These are phyloP conservation scores for Kwoniella sp. DNA, from an alignment of 768 basidiomycete species.

Conservation along the genomic window DNA sequence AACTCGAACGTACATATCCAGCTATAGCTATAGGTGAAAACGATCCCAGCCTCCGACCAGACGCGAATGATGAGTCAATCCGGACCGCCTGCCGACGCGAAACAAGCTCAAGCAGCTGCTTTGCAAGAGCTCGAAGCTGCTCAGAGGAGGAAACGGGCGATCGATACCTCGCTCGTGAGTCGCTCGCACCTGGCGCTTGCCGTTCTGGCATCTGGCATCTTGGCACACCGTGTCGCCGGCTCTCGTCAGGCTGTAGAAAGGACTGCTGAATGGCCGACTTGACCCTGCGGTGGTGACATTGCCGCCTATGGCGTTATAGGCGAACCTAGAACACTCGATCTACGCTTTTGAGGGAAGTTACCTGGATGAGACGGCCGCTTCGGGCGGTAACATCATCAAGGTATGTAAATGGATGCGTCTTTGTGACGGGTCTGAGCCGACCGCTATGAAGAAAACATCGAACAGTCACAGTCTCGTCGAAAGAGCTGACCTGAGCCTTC, in stretches of 20 bases:
- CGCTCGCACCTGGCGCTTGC: background rate
- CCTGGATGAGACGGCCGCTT: constrained; percentile 54
- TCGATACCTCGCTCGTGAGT: constrained; percentile 39
- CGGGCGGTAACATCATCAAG: constrained; percentile 59
- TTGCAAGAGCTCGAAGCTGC: constrained; percentile 48
- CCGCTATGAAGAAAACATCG: too few species aligned
- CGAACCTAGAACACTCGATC: constrained; percentile 56
- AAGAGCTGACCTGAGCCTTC: background rate
- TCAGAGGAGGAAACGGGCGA: constrained; percentile 39
- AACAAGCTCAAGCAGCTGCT: constrained; percentile 51
- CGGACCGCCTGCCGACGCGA: constrained; percentile 52
- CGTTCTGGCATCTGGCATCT: background rate
- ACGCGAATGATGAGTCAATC: constrained; percentile 43
- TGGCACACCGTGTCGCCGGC: too few species aligned
- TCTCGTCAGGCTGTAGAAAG: too few species aligned
- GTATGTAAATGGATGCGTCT: constrained; percentile 32
- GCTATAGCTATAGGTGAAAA: too few species aligned
- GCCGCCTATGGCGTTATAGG: constrained; percentile 48
- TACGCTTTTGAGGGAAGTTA: constrained; percentile 58
- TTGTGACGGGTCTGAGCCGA: background rate
- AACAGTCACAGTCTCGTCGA: background rate
- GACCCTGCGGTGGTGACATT: background rate
- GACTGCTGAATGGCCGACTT: too few species aligned
- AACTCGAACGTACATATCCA: background rate
- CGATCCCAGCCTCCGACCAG: too few species aligned